A percentile compares a stretch with the other conserved stretches of the same genome.
phyloP scores from a whole-genome alignment of 306 rosid species.

The Vigna trinervia region DNA sequence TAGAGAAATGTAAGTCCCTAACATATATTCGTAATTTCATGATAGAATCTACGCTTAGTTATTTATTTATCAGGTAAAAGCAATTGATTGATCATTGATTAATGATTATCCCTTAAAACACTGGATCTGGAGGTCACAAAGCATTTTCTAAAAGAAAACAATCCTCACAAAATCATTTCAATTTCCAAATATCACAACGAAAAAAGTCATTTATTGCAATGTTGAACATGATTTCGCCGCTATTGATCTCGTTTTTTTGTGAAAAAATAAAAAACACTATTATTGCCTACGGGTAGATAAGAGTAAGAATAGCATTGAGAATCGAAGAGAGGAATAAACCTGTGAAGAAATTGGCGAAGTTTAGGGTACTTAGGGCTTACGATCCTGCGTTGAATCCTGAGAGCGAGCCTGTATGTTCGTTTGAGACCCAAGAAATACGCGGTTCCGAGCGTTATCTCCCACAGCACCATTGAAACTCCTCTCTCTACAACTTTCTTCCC shows the following conservation, averaged over 20 bases:
- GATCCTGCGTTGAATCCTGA: slow-evolving; percentile 79
- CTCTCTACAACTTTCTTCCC: background rate
- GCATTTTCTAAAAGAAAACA: background rate
- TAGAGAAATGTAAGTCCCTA: background rate
- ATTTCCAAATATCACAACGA: background rate
- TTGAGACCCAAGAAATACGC: slow-evolving; percentile 91
- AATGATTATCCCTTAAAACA: background rate
- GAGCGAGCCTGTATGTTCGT: slow-evolving; percentile 79
- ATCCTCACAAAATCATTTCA: background rate
- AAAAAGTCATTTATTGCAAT: background rate
- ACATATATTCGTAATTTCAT: slow-evolving; percentile 11
- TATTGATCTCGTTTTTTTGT: background rate
- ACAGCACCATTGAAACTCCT: slow-evolving; percentile 73
- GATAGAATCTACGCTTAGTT: background rate
- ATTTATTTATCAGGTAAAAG: background rate
- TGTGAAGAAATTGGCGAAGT: slow-evolving; percentile 72
- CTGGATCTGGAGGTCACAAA: background rate
- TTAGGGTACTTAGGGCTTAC: slow-evolving; percentile 64
- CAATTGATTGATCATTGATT: background rate
- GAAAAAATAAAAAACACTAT: background rate
- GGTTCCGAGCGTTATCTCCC: slow-evolving; percentile 94
- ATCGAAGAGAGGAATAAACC: slow-evolving; percentile 49
- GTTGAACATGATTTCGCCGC: background rate
- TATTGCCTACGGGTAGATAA: background rate
- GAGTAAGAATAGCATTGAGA: background rate